Evolutionary conservation across 164 flowering plant species (phyloP).

Genomic region (Liriodendron chinense): DNA sequence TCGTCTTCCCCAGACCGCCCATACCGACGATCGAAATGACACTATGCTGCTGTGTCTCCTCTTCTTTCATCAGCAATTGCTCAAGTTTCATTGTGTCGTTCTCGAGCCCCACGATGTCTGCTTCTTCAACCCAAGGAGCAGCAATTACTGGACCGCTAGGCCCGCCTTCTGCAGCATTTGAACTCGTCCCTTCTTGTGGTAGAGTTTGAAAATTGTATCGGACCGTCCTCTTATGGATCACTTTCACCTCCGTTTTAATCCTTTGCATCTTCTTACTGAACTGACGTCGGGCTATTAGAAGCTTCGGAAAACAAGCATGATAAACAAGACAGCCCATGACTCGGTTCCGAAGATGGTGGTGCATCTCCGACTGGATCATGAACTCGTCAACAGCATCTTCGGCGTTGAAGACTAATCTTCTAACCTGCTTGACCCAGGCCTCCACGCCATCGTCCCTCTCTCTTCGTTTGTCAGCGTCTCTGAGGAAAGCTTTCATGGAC

Average conservation of each 20-base stretch:
- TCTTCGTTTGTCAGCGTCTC: neutral
- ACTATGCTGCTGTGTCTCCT: neutral
- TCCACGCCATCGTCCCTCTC: neutral
- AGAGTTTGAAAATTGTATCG: too few species aligned
- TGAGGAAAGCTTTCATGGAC: constrained; percentile 1
- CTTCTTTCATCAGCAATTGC: neutral
- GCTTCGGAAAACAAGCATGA: neutral
- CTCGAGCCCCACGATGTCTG: constrained; percentile 2
- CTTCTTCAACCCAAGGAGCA: constrained; percentile 6
- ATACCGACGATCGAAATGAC: constrained; percentile 5
- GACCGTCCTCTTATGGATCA: neutral
- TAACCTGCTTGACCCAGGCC: constrained; percentile 1
- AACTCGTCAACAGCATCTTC: constrained; percentile 10
- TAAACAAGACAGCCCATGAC: neutral
- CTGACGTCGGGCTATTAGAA: too few species aligned
- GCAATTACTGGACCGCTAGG: neutral
- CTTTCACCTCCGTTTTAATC: neutral
- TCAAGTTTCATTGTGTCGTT: neutral
- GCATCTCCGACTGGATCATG: neutral
- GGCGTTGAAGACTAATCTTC: neutral
- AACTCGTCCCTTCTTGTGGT: neutral
- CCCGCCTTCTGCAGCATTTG: neutral
- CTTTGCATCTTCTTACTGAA: neutral
- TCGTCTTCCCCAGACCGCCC: constrained; percentile 6
- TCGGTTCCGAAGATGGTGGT: neutral